phyloP scores from a whole-genome alignment of 257 asterid species.

The Nicotiana attenuata region DNA sequence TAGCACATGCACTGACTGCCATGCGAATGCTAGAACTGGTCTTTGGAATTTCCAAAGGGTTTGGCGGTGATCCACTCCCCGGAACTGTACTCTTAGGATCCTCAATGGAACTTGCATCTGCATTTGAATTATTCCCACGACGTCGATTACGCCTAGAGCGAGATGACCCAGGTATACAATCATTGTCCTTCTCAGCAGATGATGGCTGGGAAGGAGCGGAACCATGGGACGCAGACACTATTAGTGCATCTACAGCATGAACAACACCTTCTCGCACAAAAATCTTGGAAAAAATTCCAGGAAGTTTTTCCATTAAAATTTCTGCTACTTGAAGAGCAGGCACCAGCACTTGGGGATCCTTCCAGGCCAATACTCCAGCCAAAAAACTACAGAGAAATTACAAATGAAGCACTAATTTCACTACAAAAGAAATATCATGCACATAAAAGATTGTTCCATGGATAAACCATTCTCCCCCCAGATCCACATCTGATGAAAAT shows the following conservation, averaged over 20 bases:
- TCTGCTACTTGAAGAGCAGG: slow-evolving; percentile 97
- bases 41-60: slow-evolving; percentile 49
- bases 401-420: slow-evolving; percentile 10
- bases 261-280: slow-evolving; percentile 95
- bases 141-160: slow-evolving; percentile 83
- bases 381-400: slow-evolving; percentile 54
- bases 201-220: slow-evolving; percentile 48
- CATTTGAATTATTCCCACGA: slow-evolving; percentile 50
- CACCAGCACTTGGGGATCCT: slow-evolving; percentile 95
- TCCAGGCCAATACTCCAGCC: slow-evolving; percentile 98
- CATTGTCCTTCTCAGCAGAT: slow-evolving; percentile 66
- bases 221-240: slow-evolving; percentile 40
- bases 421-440: background rate
- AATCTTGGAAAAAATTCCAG: slow-evolving; percentile 82
- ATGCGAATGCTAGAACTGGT: slow-evolving; percentile 57
- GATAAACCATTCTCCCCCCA: background rate
- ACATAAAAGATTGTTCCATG: slow-evolving; percentile 3
- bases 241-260: slow-evolving; percentile 84
- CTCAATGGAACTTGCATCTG: slow-evolving; percentile 53
- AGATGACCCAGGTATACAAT: slow-evolving; percentile 72
- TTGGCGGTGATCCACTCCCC: slow-evolving; percentile 44
- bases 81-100: slow-evolving; percentile 46
- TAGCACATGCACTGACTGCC: slow-evolving; percentile 75
- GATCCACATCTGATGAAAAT: background rate
- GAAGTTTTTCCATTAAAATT: slow-evolving; percentile 95